Evolutionary conservation across 2,329 filamentous ascomycete genomes (phyloP).

Genomic region (Monilinia aucupariae): DNA sequence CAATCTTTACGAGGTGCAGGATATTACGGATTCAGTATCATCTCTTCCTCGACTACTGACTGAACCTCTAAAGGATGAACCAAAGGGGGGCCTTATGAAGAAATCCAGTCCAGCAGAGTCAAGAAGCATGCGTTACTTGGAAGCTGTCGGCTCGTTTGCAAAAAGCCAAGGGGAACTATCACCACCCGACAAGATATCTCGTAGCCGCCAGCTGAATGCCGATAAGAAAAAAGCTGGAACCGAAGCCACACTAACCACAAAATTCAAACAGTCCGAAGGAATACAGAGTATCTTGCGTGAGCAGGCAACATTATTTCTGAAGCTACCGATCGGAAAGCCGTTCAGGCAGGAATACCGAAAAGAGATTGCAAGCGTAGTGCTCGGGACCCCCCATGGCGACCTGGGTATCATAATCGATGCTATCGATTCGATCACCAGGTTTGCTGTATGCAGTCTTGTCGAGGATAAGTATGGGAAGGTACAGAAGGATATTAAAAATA

Average conservation of each 20-base stretch:
- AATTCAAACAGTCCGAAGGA: conserved; percentile 5
- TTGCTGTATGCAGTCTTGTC: conserved; percentile 66
- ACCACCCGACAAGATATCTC: conserved; percentile 17
- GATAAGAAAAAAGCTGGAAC: conserved; percentile 8
- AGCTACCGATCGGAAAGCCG: conserved; percentile 53
- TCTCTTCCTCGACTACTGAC: conserved; percentile 29
- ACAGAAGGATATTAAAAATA: conserved; percentile 69
- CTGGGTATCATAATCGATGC: conserved; percentile 65
- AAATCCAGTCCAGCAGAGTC: conserved; percentile 20
- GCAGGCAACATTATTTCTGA: conserved; percentile 33
- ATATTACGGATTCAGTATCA: conserved; percentile 28
- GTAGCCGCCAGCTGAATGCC: neutral
- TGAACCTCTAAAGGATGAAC: conserved; percentile 26
- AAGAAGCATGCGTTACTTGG: conserved; percentile 20
- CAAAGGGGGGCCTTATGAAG: conserved; percentile 31
- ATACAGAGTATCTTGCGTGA: conserved; percentile 8
- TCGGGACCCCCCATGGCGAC: conserved; percentile 69
- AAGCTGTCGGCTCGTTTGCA: conserved; percentile 29
- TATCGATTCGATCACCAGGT: conserved; percentile 59
- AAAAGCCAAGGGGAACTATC: conserved; percentile 32
- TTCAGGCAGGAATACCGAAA: conserved; percentile 67
- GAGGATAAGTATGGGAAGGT: conserved; percentile 85
- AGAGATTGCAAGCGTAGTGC: conserved; percentile 59
- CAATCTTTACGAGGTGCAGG: conserved; percentile 17
- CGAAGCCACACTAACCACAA: neutral